Percentiles rank a stretch among this genome's conserved stretches.
Evolutionary conservation across 116 monocot species (phyloP).

Genomic region (Papilionanthe hybrid): DNA sequence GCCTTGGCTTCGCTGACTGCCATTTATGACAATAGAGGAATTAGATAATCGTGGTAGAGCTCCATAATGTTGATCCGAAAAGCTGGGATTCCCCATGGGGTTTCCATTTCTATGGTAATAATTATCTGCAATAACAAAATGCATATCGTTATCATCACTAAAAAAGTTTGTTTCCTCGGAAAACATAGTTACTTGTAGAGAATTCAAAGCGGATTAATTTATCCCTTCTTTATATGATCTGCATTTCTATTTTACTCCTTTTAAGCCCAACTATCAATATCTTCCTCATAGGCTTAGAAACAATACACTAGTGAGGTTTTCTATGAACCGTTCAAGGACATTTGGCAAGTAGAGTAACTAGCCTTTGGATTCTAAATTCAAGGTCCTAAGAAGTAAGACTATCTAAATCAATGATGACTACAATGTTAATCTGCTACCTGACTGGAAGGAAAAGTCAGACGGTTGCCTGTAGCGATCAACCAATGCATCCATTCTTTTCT

Average conservation of each 20-base stretch:
- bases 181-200: not conserved
- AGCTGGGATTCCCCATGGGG: constrained; percentile 9
- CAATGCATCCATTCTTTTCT: constrained; percentile 18
- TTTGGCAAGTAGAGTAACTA: not conserved
- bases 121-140: constrained; percentile 29
- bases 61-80: constrained; percentile 16
- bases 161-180: not conserved
- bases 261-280: not conserved
- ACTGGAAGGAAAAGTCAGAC: constrained; percentile 15
- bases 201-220: not conserved
- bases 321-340: not conserved
- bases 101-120: constrained; percentile 26
- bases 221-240: not conserved
- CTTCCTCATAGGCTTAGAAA: not conserved
- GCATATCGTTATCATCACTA: not conserved
- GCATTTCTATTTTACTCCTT: not conserved
- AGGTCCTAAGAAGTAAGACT: not conserved
- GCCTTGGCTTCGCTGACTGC: constrained; percentile 14
- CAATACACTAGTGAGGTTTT: not conserved
- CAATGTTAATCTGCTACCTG: constrained; percentile 33
- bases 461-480: constrained; percentile 25
- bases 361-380: not conserved
- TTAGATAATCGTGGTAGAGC: constrained; percentile 9
- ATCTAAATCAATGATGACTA: not conserved
- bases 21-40: constrained; percentile 17